These are phyloP conservation scores for Fraxinus platypoda DNA, from an alignment of 305 asterid genomes.

Conservation along the genomic window DNA sequence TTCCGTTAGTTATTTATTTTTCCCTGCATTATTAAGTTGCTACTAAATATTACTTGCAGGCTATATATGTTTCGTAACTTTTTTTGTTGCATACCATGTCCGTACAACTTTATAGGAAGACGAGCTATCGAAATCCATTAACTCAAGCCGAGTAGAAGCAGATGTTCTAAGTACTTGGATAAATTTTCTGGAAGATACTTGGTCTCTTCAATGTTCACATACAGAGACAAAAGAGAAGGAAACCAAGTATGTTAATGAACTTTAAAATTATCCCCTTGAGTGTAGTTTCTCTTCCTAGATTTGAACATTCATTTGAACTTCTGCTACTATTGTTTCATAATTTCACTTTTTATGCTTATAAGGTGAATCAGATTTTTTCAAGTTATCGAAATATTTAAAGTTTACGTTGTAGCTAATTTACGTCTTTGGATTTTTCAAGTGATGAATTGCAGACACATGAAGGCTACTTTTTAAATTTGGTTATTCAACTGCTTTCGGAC, in stretches of 20 bases:
- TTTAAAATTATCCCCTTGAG: constrained; percentile 17
- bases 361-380: not conserved
- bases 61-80: constrained; percentile 7
- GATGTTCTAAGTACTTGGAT: constrained; percentile 74
- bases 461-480: constrained; percentile 68
- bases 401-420: constrained; percentile 25
- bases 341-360: constrained; percentile 19
- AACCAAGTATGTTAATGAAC: constrained; percentile 48
- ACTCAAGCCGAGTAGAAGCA: constrained; percentile 71
- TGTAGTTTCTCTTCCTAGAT: constrained; percentile 13
- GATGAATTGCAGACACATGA: constrained; percentile 83
- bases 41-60: not conserved
- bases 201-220: constrained; percentile 79
- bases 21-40: not conserved
- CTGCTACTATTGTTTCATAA: not conserved
- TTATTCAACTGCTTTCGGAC: constrained; percentile 60
- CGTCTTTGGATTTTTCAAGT: constrained; percentile 40
- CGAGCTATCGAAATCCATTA: constrained; percentile 63
- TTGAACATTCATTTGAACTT: constrained; percentile 18
- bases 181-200: constrained; percentile 88
- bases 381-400: constrained; percentile 2
- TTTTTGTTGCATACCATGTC: constrained; percentile 13
- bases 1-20: constrained; percentile 1
- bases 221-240: constrained; percentile 69
- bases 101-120: constrained; percentile 62